Evolutionary conservation across 2,329 filamentous ascomycete species (phyloP).

Genomic region (Graphiopsis chlorocephala): DNA sequence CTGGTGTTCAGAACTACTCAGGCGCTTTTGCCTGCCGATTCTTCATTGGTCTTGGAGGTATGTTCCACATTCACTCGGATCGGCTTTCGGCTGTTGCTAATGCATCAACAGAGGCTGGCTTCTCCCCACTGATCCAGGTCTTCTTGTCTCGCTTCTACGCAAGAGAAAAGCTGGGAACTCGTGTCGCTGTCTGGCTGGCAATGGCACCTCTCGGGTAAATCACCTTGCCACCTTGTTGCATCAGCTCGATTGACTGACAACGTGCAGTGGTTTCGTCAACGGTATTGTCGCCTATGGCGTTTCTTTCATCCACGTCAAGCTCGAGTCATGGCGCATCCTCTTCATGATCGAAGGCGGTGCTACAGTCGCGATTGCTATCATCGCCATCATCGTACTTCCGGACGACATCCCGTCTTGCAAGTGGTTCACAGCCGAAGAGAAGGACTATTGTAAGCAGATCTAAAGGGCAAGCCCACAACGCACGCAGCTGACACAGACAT

Average conservation of each 20-base stretch:
- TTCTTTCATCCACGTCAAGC: slow-evolving; percentile 17
- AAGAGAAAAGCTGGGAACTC: slow-evolving; percentile 17
- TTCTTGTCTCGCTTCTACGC: slow-evolving; percentile 18
- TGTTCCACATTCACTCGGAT: not conserved
- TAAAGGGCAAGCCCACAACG: not conserved
- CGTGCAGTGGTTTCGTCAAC: slow-evolving; percentile 16
- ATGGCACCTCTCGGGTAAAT: slow-evolving; percentile 19
- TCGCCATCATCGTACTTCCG: slow-evolving; percentile 70
- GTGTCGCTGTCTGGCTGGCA: slow-evolving; percentile 18
- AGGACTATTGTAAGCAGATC: slow-evolving; percentile 36
- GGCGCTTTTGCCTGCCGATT: slow-evolving; percentile 10
- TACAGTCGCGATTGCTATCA: slow-evolving; percentile 57
- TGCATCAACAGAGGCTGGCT: slow-evolving; percentile 15
- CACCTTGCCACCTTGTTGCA: not conserved
- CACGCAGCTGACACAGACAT: slow-evolving; percentile 1
- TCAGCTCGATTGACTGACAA: not conserved
- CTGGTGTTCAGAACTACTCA: slow-evolving; percentile 8
- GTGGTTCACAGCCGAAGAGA: slow-evolving; percentile 66
- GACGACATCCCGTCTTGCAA: slow-evolving; percentile 59
- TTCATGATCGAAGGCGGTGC: slow-evolving; percentile 60
- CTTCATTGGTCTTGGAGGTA: slow-evolving; percentile 17
- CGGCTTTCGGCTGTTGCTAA: slow-evolving; percentile 11
- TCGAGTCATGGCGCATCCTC: slow-evolving; percentile 57
- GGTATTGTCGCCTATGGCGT: slow-evolving; percentile 17
- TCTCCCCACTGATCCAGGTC: slow-evolving; percentile 18